phyloP scores from a whole-genome alignment of 805 yeast species.

The Candida golubevii region DNA sequence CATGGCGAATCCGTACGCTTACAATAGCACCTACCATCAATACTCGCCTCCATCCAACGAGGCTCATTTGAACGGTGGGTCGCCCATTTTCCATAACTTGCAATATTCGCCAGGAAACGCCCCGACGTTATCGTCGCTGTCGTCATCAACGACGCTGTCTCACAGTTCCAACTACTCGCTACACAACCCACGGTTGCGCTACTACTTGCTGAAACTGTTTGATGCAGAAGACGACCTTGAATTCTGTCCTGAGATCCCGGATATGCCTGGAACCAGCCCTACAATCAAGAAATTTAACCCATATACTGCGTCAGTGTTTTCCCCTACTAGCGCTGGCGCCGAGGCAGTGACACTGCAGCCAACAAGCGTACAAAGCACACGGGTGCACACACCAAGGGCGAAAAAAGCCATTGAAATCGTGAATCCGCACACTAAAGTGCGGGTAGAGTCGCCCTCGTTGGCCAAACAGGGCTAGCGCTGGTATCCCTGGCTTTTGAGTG shows the following conservation, averaged over 20 bases:
- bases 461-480: conserved; percentile 2
- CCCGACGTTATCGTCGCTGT: conserved; percentile 14
- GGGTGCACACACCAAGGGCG: conserved; percentile 52
- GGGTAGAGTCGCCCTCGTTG: conserved; percentile 48
- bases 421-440: conserved; percentile 57
- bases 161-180: conserved; percentile 29
- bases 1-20: conserved; percentile 37
- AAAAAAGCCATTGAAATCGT: conserved; percentile 59
- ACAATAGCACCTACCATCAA: conserved; percentile 25
- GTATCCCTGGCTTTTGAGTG: neutral
- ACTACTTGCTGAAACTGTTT: conserved; percentile 56
- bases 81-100: conserved; percentile 30
- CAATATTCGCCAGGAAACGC: conserved; percentile 17
- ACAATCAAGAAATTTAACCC: conserved; percentile 57
- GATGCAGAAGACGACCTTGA: conserved; percentile 62
- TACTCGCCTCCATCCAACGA: conserved; percentile 29
- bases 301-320: conserved; percentile 59
- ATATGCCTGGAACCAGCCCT: conserved; percentile 25
- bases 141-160: conserved; percentile 12
- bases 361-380: conserved; percentile 8
- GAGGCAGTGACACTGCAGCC: conserved; percentile 2
- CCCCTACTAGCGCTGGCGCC: conserved; percentile 35
- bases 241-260: conserved; percentile 59
- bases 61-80: conserved; percentile 19
- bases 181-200: conserved; percentile 49